Evolutionary conservation across 148 eudicot genomes (phyloP).

Genomic region (Chenopodium formosanum): DNA sequence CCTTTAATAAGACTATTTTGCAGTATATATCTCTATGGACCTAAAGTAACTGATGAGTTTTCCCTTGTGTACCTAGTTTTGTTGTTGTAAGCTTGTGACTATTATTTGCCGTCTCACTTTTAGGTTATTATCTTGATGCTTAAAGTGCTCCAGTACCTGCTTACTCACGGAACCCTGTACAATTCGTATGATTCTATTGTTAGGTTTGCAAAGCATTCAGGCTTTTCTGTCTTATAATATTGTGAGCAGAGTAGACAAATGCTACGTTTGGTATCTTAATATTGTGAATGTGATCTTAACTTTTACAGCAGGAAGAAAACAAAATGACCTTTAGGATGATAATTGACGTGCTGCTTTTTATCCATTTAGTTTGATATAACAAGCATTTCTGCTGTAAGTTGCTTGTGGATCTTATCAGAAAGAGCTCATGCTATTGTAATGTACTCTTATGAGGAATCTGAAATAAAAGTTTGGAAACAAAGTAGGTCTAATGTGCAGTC

Average conservation of each 20-base stretch:
- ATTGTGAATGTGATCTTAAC: neutral
- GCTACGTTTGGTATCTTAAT: neutral
- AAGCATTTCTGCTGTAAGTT: neutral
- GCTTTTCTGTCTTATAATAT: neutral
- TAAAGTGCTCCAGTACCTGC: neutral
- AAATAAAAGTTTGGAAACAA: neutral
- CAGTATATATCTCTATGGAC: neutral
- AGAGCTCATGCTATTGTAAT: neutral
- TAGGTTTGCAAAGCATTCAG: neutral
- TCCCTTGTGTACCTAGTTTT: neutral
- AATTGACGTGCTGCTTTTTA: neutral
- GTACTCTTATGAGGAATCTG: neutral
- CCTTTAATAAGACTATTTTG: neutral
- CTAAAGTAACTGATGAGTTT: neutral
- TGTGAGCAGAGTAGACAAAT: neutral
- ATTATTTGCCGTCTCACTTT: neutral
- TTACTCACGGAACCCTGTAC: neutral
- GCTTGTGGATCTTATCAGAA: neutral
- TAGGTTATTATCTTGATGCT: neutral
- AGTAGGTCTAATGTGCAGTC: no score
- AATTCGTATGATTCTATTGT: neutral
- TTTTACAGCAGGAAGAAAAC: neutral
- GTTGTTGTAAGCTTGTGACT: neutral
- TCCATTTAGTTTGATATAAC: neutral
- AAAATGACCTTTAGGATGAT: neutral